Evolutionary conservation across 2,329 filamentous ascomycete species (phyloP), one percentile per base, ranked within the genome.

Genomic region (Cryphonectria naterciae): DNA sequence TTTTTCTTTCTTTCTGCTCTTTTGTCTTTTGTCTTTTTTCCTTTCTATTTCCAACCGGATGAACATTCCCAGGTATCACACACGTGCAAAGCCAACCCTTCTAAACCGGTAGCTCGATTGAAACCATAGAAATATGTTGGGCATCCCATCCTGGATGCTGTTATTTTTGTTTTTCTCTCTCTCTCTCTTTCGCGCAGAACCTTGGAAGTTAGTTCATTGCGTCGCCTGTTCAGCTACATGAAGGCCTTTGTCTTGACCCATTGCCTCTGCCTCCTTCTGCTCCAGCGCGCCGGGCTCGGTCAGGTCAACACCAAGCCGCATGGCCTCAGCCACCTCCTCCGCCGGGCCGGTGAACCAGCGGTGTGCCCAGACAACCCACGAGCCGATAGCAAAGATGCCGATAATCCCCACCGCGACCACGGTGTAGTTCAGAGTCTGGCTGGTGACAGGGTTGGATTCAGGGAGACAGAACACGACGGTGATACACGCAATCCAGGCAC

Each of bases 371-470:
- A 87, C 1, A 2, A 87, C 60, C 87, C 87, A 89, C 19, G 79
- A 81, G 0, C 77, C 80, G 28, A 85, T 78, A 1, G 83, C 79
- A 49, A 83, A 84, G 1, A 87, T 74, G 0, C 80, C 81, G 62
- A 89, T 85, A 69, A 89, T 88, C 0, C 86, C 87, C 4, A 89
- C 87, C 0, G 87, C 87, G 0, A 89, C 87, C 0, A 85, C 84
- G 0, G 87, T 88, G 74, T 89, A 89, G 74, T 89, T 89, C 32
- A 89, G 77, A 4, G 86, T 88, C 79, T 89, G 82, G n/a, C 79
- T 81, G 0, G 83, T 84, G 1, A 89, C 86, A 0, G 87, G 87
- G 75, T 88, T 89, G 13, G 82, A 75, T 0, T 85, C 85, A 0
- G 87, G 87, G 46, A 89, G 78, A 73, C 87, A 89, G 77, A 89